Evolutionary conservation across 176 grass and related monocot species (phyloP), one percentile per base, ranked within the genome.

Genomic region (Dactylis glomerata): DNA sequence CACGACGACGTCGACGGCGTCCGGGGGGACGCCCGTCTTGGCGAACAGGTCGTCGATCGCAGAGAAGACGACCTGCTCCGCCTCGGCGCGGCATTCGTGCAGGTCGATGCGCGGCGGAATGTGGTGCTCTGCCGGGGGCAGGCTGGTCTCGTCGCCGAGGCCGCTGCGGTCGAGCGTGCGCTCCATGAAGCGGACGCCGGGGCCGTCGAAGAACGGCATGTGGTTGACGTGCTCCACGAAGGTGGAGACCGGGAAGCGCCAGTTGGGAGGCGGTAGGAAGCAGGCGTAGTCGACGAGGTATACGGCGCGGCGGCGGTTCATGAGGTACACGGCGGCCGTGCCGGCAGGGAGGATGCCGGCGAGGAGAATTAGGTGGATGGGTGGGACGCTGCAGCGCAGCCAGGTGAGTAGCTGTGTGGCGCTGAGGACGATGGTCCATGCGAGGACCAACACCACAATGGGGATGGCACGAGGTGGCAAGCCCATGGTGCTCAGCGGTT

Each of bases 261-360:
- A 93, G 75, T 74, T 81, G 7, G 74, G 81, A 45, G 57, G 79
- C 16, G 88, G 86, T 57, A 85, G 88, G 81, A 90, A 93, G 82
- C 91, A 93, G 17, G 88, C 88, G 82, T 93, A 93, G 57, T 93
- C 91, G 23, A 93, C 77, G 41, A 93, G 40, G 73, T 87, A 93
- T 55, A 93, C 91, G 27, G 91, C 20, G 41, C 88, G 87, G 14
- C 85, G 91, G 2, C 87, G 80, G 71, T 68, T 83, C 85, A n/a
- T 85, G 2, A 88, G 80, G 86, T 86, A 93, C 19, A 78, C 31
- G 1, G 41, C 80, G 47, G 55, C 73, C 2, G 28, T 30, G 0
- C 70, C 74, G 0, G 80, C 69, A 6, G 89, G 71, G 1, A 82
- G 3, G 66, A 91, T 70, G 20, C 5, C 14, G 45, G 34, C 67